A percentile compares a stretch with the other conserved stretches of the same genome.
phyloP scores from a whole-genome alignment of 2,329 filamentous ascomycete species.

The Fusarium nurragi region DNA sequence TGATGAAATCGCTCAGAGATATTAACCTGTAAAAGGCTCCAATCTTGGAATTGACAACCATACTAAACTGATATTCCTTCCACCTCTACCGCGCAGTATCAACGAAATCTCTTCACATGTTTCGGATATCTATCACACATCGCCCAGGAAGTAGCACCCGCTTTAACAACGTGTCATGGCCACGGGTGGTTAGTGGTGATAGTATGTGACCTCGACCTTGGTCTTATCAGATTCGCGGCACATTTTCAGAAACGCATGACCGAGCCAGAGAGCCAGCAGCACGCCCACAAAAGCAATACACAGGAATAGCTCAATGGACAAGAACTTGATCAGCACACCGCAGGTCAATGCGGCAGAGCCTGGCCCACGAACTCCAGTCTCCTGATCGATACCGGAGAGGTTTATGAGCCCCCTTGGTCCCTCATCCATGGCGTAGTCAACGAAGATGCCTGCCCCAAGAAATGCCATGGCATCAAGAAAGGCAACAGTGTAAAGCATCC shows the following conservation, averaged over 20 bases:
- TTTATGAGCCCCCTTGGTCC: neutral
- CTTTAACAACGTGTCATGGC: fast-evolving
- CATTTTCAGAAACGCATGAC: neutral
- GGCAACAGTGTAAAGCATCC: neutral
- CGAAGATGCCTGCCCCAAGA: neutral
- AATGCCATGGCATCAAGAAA: neutral
- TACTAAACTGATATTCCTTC: too few relatives aligned
- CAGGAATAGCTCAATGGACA: neutral
- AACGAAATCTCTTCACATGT: too few relatives aligned
- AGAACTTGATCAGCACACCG: neutral
- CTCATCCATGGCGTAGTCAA: neutral
- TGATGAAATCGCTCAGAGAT: too few relatives aligned
- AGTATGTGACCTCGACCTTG: neutral
- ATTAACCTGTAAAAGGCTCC: too few relatives aligned
- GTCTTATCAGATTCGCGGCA: neutral
- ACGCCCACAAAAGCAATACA: neutral
- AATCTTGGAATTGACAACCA: too few relatives aligned
- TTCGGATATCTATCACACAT: too few relatives aligned
- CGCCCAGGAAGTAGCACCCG: too few relatives aligned
- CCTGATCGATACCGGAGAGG: neutral
- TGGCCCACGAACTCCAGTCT: neutral
- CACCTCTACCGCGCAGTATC: too few relatives aligned
- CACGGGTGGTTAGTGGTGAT: too few relatives aligned
- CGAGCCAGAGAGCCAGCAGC: neutral
- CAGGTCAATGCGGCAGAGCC: neutral